Evolutionary conservation across 495 filamentous ascomycete species (phyloP).

Genomic region (Niebla homalea): DNA sequence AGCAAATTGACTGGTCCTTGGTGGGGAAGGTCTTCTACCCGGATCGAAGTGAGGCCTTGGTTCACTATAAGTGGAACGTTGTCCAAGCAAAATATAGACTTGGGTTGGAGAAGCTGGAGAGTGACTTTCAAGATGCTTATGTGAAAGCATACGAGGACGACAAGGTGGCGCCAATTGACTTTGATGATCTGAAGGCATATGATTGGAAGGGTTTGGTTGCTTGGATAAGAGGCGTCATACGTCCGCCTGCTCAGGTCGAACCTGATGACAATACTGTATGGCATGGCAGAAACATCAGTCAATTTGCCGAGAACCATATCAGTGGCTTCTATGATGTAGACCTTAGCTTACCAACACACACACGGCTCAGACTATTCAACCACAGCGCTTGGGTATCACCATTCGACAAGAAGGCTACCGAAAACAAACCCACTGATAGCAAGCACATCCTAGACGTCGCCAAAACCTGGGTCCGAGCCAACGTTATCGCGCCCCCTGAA

Average conservation of each 20-base stretch:
- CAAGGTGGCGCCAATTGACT: conserved; percentile 58
- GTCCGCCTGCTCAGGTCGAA: too few species aligned
- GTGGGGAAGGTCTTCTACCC: conserved; percentile 49
- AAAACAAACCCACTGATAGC: conserved; percentile 9
- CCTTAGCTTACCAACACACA: conserved; percentile 20
- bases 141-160: conserved; percentile 59
- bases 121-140: conserved; percentile 66
- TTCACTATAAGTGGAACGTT: conserved; percentile 48
- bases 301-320: conserved; percentile 11
- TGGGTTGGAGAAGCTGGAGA: conserved; percentile 53
- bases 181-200: conserved; percentile 52
- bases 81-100: conserved; percentile 44
- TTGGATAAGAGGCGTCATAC: conserved; percentile 34
- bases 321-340: conserved; percentile 33
- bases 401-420: not conserved
- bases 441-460: conserved; percentile 25
- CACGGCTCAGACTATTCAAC: conserved; percentile 26
- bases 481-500: conserved; percentile 37
- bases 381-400: conserved; percentile 26
- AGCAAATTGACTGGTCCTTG: conserved; percentile 59
- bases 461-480: conserved; percentile 51
- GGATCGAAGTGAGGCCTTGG: conserved; percentile 37
- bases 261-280: too few species aligned
- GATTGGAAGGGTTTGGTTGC: conserved; percentile 64
- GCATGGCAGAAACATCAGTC: too few species aligned